Base-by-base conservation (phyloP, 2,329 filamentous ascomycete genomes). In the Chaetomium sp. region DNA sequence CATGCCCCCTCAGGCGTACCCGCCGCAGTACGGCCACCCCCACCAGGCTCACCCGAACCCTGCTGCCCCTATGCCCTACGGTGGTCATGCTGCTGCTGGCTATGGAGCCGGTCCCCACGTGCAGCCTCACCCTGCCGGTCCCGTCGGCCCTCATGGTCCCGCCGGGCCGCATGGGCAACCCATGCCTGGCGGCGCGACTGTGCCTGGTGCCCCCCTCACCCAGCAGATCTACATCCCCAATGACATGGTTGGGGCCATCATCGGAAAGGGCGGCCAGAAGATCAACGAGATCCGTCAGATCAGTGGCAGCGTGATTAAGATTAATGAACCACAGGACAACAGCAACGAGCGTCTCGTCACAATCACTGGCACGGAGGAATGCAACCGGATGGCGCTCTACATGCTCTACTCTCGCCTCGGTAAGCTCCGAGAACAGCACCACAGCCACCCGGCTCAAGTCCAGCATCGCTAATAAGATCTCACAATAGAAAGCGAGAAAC, bases 141-240 rank as follows among this genome's bases (percentile, higher is more conserved):
- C 90, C 71, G 87, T 87, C 69, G 67, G 67, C 23, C 74, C 85
- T 74, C 81, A 81, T 69, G 82, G 85, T 55, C 81, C 81, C 72
- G 88, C 87, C 67, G 90, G 87, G 25, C 89, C 90, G 61, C 88
- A 90, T 58, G 86, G 87, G 67, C 90, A 91, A 73, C 90, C 92
- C 9, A 89, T 93, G 80, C 87, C 86, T 21, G 87, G 77, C 53
- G 80, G 78, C 13, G 78, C 79, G 27, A 73, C 69, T 21, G 76
- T 93, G 73, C 89, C 90, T 49, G 92, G 91, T 59, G 89, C 92
- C 69, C 92, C 93, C 58, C 83, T 98, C 74, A 99, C 95, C 3
- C 95, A 99, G 79, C 95, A 99, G 79, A 99, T 99, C 71, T 99
- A 91, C 80, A 99, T 99, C 72, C 95, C 95, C 65, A 99, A 99